Evolutionary conservation across 257 asterid genomes (phyloP), one percentile per base, ranked within the genome.

Genomic region (Gynochthodes officinalis): DNA sequence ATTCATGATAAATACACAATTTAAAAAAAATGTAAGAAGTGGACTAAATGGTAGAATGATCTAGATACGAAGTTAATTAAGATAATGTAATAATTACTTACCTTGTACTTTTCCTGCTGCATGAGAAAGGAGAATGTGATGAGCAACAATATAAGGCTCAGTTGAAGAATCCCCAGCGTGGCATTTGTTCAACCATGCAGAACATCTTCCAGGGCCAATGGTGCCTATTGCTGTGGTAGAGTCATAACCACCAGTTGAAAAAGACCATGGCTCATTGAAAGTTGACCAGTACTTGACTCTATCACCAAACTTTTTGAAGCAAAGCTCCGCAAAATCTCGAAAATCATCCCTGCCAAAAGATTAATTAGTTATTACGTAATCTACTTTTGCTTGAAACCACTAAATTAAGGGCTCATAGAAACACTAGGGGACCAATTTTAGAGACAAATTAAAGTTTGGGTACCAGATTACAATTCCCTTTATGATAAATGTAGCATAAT

Each of bases 241-340:
- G 25, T 91, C 97, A 33, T 91, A 91, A 10, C 94, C 97, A 1
- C 32, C 67, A 13, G 66, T 55, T 7, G 61, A 2, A 27, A 67
- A 88, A 0, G 72, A 69, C 49, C 70, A 78, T 23, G 93, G 89
- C 67, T 90, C 97, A 5, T 90, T 88, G 13, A 88, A 19, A 0
- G 93, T 90, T n/a, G 82, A 65, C 95, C 95, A 90, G 11, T 77
- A 13, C 80, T 86, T 86, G 0, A 91, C 83, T 39, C 92, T 84
- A 40, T 91, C 92, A 0, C 97, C 95, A 63, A 90, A 90, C 77
- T 88, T 86, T 67, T 82, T 79, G 74, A 86, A 88, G 53, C 96
- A 91, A 15, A 87, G 61, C 1, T 84, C 82, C 21, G 84, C 91
- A 53, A 71, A 91, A 70, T 85, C 89, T 66, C 27, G 50, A 64